Conservation (phyloP, 2,329 filamentous ascomycete species). For the Colletotrichum kahawae region DNA sequence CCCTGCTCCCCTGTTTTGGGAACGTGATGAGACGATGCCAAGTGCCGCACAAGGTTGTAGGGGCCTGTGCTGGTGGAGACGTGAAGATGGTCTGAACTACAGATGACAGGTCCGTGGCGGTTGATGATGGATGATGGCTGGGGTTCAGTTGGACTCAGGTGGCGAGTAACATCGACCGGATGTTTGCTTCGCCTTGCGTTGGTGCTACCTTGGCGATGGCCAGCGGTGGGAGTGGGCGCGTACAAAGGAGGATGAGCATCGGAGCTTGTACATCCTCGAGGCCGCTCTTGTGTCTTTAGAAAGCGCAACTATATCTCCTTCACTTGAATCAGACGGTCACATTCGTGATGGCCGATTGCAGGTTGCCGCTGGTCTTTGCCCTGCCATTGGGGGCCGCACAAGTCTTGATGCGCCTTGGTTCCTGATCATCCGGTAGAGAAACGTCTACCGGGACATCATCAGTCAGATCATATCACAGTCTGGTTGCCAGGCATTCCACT, state of each 20-base stretch:
- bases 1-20: conserved; percentile 8
- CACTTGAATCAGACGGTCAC: background rate
- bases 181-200: background rate
- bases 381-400: background rate
- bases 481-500: background rate
- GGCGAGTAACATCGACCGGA: background rate
- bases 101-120: conserved; percentile 7
- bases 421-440: background rate
- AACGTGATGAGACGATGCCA: conserved; percentile 20
- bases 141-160: background rate
- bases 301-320: background rate
- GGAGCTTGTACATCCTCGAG: background rate
- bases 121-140: background rate
- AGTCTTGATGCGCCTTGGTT: background rate
- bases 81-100: conserved; percentile 6
- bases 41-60: conserved; percentile 17
- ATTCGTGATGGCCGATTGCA: background rate
- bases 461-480: background rate
- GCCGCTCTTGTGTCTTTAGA: background rate
- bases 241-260: background rate
- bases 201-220: background rate
- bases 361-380: background rate
- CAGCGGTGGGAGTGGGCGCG: background rate
- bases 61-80: conserved; percentile 2
- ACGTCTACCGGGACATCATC: background rate